These are phyloP conservation scores for Xylariaceae sp. DNA, from an alignment of 2,329 filamentous ascomycete genomes.

Conservation along the genomic window DNA sequence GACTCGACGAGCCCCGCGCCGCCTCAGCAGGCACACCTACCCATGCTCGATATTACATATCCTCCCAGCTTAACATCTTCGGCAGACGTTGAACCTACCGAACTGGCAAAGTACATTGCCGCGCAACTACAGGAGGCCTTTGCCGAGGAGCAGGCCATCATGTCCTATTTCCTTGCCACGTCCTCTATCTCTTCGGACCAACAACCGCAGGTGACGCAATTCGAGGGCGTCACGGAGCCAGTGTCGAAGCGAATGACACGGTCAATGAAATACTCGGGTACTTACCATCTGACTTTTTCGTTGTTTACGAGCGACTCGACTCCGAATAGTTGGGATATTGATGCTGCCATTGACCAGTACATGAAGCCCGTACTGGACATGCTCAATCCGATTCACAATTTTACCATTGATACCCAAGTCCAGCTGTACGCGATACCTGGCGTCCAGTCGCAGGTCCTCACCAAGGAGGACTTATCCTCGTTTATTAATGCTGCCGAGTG, in stretches of 20 bases:
- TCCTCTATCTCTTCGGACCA: slow-evolving; percentile 48
- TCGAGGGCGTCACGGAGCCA: slow-evolving; percentile 49
- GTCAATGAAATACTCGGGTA: slow-evolving; percentile 85
- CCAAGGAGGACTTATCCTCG: slow-evolving; percentile 80
- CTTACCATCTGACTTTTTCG: slow-evolving; percentile 93
- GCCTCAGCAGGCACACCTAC: slow-evolving; percentile 61
- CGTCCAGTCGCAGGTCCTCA: slow-evolving; percentile 60
- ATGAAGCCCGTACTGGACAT: slow-evolving; percentile 76
- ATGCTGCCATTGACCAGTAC: slow-evolving; percentile 72
- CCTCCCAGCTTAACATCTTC: slow-evolving; percentile 62
- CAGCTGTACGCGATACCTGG: slow-evolving; percentile 80
- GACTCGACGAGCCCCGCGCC: slow-evolving; percentile 56
- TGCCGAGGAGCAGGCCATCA: slow-evolving; percentile 80
- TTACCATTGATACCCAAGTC: slow-evolving; percentile 93
- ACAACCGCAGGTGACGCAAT: slow-evolving; percentile 40
- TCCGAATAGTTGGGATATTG: slow-evolving; percentile 89
- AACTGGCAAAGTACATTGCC: slow-evolving; percentile 72
- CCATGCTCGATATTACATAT: slow-evolving; percentile 74
- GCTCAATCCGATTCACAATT: slow-evolving; percentile 80
- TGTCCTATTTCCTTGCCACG: slow-evolving; percentile 66
- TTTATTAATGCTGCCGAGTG: slow-evolving; percentile 98
- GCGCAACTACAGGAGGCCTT: slow-evolving; percentile 73
- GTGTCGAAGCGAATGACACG: slow-evolving; percentile 69
- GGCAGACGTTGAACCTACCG: slow-evolving; percentile 62
- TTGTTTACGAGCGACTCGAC: slow-evolving; percentile 74